Base-by-base conservation (phyloP, 75 land plant species). In the Ceratopteris richardii region DNA sequence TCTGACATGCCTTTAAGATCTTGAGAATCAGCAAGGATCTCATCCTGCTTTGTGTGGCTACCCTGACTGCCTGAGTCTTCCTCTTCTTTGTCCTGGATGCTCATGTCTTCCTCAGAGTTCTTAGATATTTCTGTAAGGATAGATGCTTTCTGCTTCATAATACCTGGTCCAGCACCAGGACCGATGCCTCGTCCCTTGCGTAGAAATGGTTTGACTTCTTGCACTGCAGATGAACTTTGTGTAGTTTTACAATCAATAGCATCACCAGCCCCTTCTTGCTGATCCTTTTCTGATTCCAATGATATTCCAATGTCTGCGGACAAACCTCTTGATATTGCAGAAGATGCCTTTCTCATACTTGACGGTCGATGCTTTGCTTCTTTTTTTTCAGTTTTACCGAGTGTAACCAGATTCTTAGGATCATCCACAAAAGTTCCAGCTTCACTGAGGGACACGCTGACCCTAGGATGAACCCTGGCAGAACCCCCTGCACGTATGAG, bases 161-260 rank as follows among this genome's bases (percentile, higher is more conserved):
- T 57, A 56, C 64, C 66, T 27, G 77, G 56, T 47, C 78, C 84
- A 60, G 82, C 57, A 58, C 77, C 82, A 33, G 80, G 72, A 20
- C 79, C 86, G 58, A 69, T 77, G 46, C 80, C 82, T 72, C 71
- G 76, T 19, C 98, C 98, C 58, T 85, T 93, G 27, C 81, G 82
- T 0, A 83, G 83, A 36, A 82, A 85, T 4, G 83, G 64, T 58
- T 81, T 85, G 29, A 82, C 22, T n/a, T 82, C 85, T 36, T 44
- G 57, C 13, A 36, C 10, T 4, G 60, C 46, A 33, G 7, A 3
- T 4, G 9, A 33, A 51, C 17, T 46, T 46, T 46, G 48, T 46
- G 21, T 5, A 3, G 21, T 20, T 20, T 14, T 46, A 20, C 48
- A 7, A 17, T 46, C 48, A 46, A 46, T 2, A 7, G 21, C 48